phyloP scores from a whole-genome alignment of 441 rosid species.

The Bocquillonia castaneifolia region DNA sequence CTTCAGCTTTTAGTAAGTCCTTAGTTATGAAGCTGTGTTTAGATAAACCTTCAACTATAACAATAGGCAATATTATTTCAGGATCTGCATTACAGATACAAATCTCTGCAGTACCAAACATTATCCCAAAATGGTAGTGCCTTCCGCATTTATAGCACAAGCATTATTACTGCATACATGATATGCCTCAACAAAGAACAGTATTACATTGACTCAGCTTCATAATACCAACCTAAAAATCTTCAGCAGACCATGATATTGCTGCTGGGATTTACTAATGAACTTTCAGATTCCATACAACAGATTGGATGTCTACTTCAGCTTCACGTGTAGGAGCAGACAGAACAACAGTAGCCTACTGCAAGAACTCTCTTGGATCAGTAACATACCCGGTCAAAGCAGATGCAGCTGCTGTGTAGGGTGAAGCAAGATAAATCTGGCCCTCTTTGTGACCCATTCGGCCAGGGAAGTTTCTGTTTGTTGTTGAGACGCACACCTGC shows the following conservation, averaged over 20 bases:
- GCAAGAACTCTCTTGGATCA: constrained; percentile 95
- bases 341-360: constrained; percentile 27
- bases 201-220: neutral
- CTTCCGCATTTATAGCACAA: neutral
- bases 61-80: too few species aligned
- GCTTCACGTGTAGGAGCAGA: neutral
- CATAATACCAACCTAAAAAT: neutral
- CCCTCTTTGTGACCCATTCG: constrained; percentile 99
- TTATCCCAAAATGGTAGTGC: neutral
- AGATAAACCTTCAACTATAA: too few species aligned
- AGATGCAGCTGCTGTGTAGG: constrained; percentile 92
- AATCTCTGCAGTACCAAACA: neutral
- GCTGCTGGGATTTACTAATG: too few species aligned
- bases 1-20: too few species aligned
- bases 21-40: too few species aligned
- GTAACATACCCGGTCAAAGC: constrained; percentile 85
- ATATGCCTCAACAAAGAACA: neutral
- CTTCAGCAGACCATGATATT: neutral
- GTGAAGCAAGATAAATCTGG: constrained; percentile 89
- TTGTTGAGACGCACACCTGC: constrained; percentile 90
- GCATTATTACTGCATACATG: neutral
- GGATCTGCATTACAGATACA: too few species aligned
- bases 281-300: neutral
- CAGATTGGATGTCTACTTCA: neutral
- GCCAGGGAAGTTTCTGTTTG: constrained; percentile 96